Percentiles rank a stretch among this genome's conserved stretches.
Conservation (phyloP, 1,284 basidiomycete genomes). For the Ganoderma multipileum region DNA sequence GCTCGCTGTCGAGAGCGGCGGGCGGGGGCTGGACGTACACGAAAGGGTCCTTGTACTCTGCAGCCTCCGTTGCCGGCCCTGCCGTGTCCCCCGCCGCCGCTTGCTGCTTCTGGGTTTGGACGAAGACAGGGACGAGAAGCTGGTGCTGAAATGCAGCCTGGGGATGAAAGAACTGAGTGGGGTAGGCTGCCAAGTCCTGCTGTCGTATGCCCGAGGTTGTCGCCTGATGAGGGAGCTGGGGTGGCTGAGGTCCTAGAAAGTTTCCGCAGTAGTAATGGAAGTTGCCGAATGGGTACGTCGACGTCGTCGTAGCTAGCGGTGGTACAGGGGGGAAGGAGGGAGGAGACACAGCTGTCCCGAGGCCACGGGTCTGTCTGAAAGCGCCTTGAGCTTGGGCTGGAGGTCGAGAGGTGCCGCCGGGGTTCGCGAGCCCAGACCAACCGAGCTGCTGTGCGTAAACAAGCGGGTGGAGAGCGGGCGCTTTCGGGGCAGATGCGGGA, state of each 20-base stretch:
- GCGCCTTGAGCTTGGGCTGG: neutral
- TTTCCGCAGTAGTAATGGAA: neutral
- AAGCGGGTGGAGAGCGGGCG: slow-evolving; percentile 7
- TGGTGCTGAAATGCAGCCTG: slow-evolving; percentile 6
- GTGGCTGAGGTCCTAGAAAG: neutral
- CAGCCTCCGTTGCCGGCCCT: neutral
- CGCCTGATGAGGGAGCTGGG: neutral
- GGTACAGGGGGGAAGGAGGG: neutral
- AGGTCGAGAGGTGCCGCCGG: neutral
- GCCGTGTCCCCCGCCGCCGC: neutral
- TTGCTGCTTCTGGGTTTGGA: neutral
- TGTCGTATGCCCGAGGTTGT: slow-evolving; percentile 4
- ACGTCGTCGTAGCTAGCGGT: neutral
- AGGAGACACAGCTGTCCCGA: neutral
- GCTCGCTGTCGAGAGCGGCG: slow-evolving; percentile 8
- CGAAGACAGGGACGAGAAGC: slow-evolving; percentile 1
- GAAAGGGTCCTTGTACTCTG: slow-evolving; percentile 8
- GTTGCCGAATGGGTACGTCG: neutral
- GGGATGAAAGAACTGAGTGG: neutral
- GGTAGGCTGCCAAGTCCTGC: slow-evolving; percentile 15
- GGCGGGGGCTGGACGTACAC: slow-evolving; percentile 16
- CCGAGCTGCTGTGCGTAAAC: slow-evolving; percentile 14
- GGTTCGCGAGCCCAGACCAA: slow-evolving; percentile 5
- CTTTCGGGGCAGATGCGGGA: neutral
- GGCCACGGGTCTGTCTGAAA: neutral